These are phyloP conservation scores for Aphanocladium album DNA, from an alignment of 2,329 filamentous ascomycete genomes.

Conservation along the genomic window DNA sequence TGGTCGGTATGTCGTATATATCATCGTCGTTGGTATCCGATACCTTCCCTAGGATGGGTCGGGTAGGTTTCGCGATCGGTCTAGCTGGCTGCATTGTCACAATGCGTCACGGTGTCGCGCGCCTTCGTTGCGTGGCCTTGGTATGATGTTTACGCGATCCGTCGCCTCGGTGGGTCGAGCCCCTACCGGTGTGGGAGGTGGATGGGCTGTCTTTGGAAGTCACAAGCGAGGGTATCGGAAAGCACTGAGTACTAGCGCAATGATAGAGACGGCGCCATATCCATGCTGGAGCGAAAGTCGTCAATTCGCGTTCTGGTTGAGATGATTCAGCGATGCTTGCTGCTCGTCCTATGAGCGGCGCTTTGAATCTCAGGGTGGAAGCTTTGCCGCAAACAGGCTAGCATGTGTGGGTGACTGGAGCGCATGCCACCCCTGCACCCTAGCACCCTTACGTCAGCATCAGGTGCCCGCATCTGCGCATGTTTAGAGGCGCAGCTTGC, in stretches of 20 bases:
- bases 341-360: not conserved
- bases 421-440: not conserved
- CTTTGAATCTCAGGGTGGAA: not conserved
- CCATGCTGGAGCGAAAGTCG: not conserved
- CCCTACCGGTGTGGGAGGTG: not conserved
- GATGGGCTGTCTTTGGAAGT: not conserved
- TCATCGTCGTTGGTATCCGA: conserved; percentile 3
- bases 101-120: not conserved
- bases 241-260: conserved; percentile 3
- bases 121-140: not conserved
- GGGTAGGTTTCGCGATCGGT: not conserved
- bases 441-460: conserved; percentile 11
- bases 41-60: not conserved
- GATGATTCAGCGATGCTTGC: not conserved
- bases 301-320: conserved; percentile 3
- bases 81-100: not conserved
- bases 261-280: not conserved
- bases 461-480: not conserved
- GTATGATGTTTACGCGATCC: not conserved
- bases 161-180: not conserved
- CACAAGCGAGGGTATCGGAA: not conserved
- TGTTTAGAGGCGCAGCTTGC: not conserved
- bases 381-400: conserved; percentile 10
- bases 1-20: conserved; percentile 11
- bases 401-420: not conserved